Conservation (phyloP, 2,329 filamentous ascomycete species). For the Cladosporium sp. region DNA sequence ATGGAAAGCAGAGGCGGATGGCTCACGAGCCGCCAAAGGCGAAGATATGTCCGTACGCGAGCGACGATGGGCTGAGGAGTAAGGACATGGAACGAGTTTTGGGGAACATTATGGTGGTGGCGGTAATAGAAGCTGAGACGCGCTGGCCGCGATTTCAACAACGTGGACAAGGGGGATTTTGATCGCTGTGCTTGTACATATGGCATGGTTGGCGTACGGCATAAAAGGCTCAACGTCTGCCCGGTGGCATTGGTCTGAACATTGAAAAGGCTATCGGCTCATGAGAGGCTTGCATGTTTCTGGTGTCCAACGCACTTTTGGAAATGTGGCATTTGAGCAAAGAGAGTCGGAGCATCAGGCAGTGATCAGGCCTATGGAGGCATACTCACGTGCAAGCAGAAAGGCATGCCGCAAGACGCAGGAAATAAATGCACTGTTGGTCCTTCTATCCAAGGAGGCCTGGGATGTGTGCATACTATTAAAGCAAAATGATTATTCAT, state of each 20-base stretch:
- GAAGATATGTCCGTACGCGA: slow-evolving; percentile 74
- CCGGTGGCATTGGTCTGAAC: not conserved
- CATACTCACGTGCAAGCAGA: not conserved
- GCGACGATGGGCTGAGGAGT: slow-evolving; percentile 71
- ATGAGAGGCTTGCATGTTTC: not conserved
- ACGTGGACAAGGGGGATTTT: not conserved
- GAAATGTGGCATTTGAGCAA: not conserved
- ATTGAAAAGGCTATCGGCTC: not conserved
- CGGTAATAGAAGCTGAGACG: slow-evolving; percentile 10
- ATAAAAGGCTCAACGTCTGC: not conserved
- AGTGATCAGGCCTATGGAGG: not conserved
- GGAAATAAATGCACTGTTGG: not conserved
- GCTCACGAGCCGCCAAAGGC: slow-evolving; percentile 56
- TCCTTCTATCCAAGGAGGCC: not conserved
- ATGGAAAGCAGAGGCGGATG: slow-evolving; percentile 76
- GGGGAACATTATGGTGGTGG: not conserved
- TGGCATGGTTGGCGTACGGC: not conserved
- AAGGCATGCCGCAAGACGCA: not conserved
- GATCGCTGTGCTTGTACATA: not conserved
- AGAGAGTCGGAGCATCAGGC: not conserved
- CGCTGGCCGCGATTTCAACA: slow-evolving; percentile 10
- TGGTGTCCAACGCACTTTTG: not conserved
- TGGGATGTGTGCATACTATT: not conserved
- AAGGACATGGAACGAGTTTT: not conserved
- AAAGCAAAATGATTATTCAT: not conserved